phyloP scores from a whole-genome alignment of 805 yeast species.

The Zygotorulaspora florentina region DNA sequence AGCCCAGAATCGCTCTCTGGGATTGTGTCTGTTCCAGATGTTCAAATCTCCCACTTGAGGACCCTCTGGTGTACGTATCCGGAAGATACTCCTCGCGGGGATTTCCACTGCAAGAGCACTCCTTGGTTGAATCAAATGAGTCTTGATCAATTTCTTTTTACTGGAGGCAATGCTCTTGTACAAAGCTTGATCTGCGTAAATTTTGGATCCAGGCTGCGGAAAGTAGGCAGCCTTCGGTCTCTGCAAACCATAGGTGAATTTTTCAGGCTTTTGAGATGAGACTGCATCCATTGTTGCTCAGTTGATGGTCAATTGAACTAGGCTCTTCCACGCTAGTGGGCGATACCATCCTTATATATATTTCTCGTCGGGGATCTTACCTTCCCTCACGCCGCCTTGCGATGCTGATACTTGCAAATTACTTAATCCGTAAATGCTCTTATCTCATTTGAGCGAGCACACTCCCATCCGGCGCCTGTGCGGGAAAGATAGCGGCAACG shows the following conservation, averaged over 20 bases:
- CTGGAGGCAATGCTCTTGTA: conserved; percentile 11
- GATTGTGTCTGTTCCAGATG: conserved; percentile 58
- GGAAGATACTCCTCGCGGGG: conserved; percentile 55
- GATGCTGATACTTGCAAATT: no score
- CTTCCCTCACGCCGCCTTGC: no score
- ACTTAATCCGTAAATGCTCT: no score
- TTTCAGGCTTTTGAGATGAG: conserved; percentile 13
- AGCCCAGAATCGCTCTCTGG: conserved; percentile 66
- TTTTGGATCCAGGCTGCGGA: conserved; percentile 16
- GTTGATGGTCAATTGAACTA: no score
- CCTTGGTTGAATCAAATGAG: conserved; percentile 40
- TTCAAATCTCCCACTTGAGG: conserved; percentile 70
- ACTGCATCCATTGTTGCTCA: conserved; percentile 5
- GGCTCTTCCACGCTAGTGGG: no score
- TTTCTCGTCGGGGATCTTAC: no score
- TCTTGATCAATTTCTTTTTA: conserved; percentile 6
- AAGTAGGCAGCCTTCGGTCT: conserved; percentile 18
- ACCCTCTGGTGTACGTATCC: conserved; percentile 62
- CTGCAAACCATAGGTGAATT: conserved; percentile 9
- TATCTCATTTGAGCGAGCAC: no score
- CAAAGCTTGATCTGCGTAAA: conserved; percentile 12
- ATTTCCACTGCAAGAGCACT: conserved; percentile 60
- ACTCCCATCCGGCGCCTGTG: no score
- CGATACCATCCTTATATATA: no score
- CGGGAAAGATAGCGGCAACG: no score